A percentile compares a stretch with the other conserved stretches of the same genome.
phyloP scores from a whole-genome alignment of 2,329 filamentous ascomycete genomes.

The Achaetomium macrosporum region DNA sequence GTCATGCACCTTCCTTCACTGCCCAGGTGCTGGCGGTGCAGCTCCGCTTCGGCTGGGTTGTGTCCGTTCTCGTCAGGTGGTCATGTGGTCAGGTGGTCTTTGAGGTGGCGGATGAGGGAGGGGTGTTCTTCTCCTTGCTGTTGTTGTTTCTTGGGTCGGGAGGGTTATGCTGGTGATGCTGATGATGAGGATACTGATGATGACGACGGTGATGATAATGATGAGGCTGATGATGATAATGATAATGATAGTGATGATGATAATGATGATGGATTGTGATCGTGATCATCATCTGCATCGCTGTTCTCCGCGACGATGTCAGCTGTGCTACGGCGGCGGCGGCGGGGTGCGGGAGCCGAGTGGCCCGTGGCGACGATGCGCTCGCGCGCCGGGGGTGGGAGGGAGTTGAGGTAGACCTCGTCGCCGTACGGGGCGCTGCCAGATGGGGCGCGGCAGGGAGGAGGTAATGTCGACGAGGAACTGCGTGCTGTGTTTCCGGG shows the following conservation, averaged over 20 bases:
- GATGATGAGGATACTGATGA: too few species aligned
- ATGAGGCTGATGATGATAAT: too few species aligned
- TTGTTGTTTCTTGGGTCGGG: conserved; percentile 14
- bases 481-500: conserved; percentile 46
- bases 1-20: too few species aligned
- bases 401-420: conserved; percentile 43
- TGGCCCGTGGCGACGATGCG: conserved; percentile 28
- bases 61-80: too few species aligned
- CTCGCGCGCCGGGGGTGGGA: conserved; percentile 44
- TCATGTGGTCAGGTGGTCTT: conserved; percentile 57
- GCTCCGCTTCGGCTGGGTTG: conserved; percentile 44
- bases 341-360: conserved; percentile 20
- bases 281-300: conserved; percentile 8
- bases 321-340: conserved; percentile 28
- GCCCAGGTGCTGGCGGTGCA: conserved; percentile 51
- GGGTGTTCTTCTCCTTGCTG: neutral
- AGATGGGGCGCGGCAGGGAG: conserved; percentile 51
- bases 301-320: conserved; percentile 35
- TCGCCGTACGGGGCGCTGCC: conserved; percentile 59
- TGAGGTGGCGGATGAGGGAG: conserved; percentile 48
- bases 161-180: neutral
- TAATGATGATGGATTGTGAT: too few species aligned
- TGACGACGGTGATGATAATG: too few species aligned
- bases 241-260: too few species aligned
- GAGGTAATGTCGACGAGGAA: conserved; percentile 57